Conservation (phyloP, 2,329 filamentous ascomycete genomes). For the Hortaea sp. region DNA sequence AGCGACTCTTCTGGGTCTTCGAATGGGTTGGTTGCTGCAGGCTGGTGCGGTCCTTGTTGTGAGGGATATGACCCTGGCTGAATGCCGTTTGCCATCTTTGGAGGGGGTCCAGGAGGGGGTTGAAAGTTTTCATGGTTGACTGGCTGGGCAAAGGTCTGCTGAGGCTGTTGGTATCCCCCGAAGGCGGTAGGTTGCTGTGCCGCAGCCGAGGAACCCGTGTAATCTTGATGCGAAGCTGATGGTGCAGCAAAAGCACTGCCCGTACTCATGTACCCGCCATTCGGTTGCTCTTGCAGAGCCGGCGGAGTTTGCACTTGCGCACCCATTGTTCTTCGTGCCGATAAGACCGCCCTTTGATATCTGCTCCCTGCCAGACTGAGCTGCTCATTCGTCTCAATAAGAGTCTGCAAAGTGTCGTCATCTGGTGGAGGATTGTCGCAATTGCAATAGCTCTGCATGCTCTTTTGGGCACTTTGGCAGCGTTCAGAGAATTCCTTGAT, state of each 20-base stretch:
- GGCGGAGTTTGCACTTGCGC: slow-evolving; percentile 1
- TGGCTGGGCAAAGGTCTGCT: background rate
- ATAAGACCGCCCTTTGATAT: slow-evolving; percentile 68
- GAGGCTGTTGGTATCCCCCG: background rate
- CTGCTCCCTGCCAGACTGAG: slow-evolving; percentile 71
- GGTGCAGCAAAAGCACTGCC: background rate
- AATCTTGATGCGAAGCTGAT: background rate
- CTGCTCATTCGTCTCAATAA: slow-evolving; percentile 93
- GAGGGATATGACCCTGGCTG: slow-evolving; percentile 7
- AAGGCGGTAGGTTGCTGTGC: background rate
- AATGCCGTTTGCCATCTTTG: background rate
- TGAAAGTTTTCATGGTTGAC: background rate
- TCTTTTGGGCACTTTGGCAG: slow-evolving; percentile 68
- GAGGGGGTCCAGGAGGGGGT: slow-evolving; percentile 12
- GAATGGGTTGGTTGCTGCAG: slow-evolving; percentile 28
- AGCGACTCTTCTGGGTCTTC: slow-evolving; percentile 24
- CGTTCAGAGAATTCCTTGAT: slow-evolving; percentile 85
- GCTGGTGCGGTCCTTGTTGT: slow-evolving; percentile 4
- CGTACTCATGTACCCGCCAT: background rate
- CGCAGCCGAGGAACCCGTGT: background rate
- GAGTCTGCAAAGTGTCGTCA: slow-evolving; percentile 82
- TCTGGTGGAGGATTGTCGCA: slow-evolving; percentile 71
- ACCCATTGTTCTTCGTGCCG: slow-evolving; percentile 41
- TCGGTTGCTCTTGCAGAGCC: background rate
- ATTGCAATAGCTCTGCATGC: slow-evolving; percentile 78